Evolutionary conservation across 805 yeast genomes (phyloP).

Genomic region (Cephaloascus fragrans): DNA sequence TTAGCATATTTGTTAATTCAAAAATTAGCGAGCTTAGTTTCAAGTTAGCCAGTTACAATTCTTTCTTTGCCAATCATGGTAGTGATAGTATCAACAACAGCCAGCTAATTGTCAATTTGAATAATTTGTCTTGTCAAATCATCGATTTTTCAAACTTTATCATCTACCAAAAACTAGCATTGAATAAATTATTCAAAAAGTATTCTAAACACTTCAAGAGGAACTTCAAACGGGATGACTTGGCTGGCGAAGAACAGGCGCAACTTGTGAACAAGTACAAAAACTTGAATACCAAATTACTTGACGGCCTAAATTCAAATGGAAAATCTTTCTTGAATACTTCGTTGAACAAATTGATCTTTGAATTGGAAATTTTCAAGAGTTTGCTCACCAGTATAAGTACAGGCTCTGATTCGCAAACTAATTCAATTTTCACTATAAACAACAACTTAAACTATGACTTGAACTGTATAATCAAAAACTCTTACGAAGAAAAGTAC

Average conservation of each 20-base stretch:
- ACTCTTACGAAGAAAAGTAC: background rate
- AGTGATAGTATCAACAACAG: conserved; percentile 1
- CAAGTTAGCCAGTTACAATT: conserved; percentile 27
- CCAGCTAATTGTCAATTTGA: conserved; percentile 25
- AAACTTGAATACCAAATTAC: background rate
- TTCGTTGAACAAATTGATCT: background rate
- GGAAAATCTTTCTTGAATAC: background rate
- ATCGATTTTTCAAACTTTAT: conserved; percentile 65
- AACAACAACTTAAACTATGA: background rate
- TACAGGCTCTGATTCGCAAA: background rate
- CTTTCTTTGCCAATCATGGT: conserved; percentile 10
- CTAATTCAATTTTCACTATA: background rate
- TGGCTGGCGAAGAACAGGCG: conserved; percentile 10
- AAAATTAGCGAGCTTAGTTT: conserved; percentile 56
- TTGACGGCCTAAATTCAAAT: background rate
- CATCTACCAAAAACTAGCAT: conserved; percentile 62
- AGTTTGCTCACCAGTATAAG: background rate
- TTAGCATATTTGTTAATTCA: conserved; percentile 53
- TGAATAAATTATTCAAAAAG: conserved; percentile 67
- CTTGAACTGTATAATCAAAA: background rate
- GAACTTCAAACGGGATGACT: conserved; percentile 7
- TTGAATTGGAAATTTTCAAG: background rate
- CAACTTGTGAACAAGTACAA: conserved; percentile 6
- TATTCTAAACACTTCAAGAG: conserved; percentile 35
- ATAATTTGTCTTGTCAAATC: conserved; percentile 35